Evolutionary conservation across 2,329 filamentous ascomycete species (phyloP), one percentile per base, ranked within the genome.

Genomic region (Scedosporium aurantiacum): DNA sequence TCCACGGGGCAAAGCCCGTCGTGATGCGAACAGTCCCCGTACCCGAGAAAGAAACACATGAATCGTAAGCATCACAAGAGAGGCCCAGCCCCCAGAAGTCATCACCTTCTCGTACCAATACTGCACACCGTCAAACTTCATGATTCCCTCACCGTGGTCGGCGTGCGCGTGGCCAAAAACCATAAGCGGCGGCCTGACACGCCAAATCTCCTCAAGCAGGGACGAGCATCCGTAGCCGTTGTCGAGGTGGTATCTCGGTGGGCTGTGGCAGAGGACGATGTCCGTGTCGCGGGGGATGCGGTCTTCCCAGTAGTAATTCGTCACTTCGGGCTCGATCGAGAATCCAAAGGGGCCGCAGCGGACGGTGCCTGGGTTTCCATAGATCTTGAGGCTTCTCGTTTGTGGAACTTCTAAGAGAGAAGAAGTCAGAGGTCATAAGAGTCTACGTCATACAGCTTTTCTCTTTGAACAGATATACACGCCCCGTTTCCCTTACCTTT

Each of bases 111-210:
- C 47, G 23, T 60, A 50, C 58, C 58, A 60, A 23, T 60, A 55
- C 58, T 32, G 27, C 18, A 60, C 58, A 8, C 27, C 5, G 23
- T 60, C 58, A 47, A 54, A 60, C 25, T 40, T 37, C 41, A 55
- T 50, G 18, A 50, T 41, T 8, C 18, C 58, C 47, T 60, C 58
- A 3, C 58, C 58, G 28, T 60, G 58, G 1, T 74, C 72, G 28
- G 64, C 76, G 21, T 96, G 91, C 25, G 92, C 82, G 72, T 96
- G 91, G 1, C 91, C 91, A 70, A 93, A 96, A 57, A 96, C 81
- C 72, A 96, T 90, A 14, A 96, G 75, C 12, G 78, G 77, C 0
- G 91, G 91, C 64, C 83, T 85, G 10, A 91, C 84, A 40, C 88
- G 83, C 85, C 88, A 90, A n/a, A 88, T 73, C 68, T 95, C 91